phyloP scores from a whole-genome alignment of 305 asterid genomes.

The Rubia balearica region DNA sequence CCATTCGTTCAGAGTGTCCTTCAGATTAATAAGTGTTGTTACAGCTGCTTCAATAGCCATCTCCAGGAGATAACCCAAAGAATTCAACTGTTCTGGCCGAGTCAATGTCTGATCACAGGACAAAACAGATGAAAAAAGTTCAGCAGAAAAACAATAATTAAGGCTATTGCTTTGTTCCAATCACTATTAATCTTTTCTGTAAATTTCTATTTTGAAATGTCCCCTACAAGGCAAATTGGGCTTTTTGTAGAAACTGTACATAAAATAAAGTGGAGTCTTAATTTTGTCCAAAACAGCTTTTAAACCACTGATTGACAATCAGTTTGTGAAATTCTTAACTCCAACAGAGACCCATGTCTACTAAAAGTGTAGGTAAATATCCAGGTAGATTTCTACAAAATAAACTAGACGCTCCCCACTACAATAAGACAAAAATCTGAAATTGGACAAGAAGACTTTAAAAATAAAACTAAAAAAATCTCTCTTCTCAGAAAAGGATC shows the following conservation, averaged over 20 bases:
- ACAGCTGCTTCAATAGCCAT: constrained; percentile 90
- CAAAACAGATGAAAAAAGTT: constrained; percentile 21
- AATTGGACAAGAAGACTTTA: neutral
- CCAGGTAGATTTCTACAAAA: neutral
- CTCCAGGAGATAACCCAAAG: constrained; percentile 64
- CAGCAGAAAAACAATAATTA: constrained; percentile 6
- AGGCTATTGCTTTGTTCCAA: neutral
- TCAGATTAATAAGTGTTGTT: constrained; percentile 51
- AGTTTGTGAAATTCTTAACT: neutral
- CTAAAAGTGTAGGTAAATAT: neutral
- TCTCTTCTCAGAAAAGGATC: neutral
- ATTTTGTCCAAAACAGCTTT: neutral
- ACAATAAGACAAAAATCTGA: neutral
- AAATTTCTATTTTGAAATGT: neutral
- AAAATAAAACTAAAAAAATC: neutral
- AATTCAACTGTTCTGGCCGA: constrained; percentile 62
- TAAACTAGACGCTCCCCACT: neutral
- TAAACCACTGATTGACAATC: neutral
- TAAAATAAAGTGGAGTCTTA: neutral
- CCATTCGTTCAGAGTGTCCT: constrained; percentile 79
- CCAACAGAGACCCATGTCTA: neutral
- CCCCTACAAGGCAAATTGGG: neutral
- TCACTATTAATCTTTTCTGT: neutral
- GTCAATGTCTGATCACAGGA: constrained; percentile 40
- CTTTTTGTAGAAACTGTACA: neutral